A percentile compares a stretch with the other conserved stretches of the same genome.
phyloP scores from a whole-genome alignment of 208 protist species.

The Wallacemonas collosoma region DNA sequence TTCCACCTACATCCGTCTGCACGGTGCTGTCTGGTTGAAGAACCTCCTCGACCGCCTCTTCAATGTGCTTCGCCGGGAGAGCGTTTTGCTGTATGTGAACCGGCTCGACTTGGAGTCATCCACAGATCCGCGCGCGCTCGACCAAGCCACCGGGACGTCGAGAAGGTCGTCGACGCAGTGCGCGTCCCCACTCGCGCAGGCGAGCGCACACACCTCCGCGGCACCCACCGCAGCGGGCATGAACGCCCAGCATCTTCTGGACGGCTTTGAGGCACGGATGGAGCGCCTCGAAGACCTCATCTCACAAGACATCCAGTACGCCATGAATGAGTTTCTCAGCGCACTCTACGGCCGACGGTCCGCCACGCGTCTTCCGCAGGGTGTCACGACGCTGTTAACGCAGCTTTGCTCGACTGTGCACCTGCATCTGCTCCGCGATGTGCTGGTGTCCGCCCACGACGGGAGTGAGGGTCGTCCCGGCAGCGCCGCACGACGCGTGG shows the following conservation, averaged over 20 bases:
- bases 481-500: slow-evolving; percentile 24
- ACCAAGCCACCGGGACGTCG: not conserved
- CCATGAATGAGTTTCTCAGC: slow-evolving; percentile 81
- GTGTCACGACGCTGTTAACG: slow-evolving; percentile 76
- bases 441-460: slow-evolving; percentile 19
- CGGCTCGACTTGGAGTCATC: slow-evolving; percentile 60
- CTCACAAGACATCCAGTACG: slow-evolving; percentile 83
- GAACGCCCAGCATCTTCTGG: slow-evolving; percentile 8
- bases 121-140: not conserved
- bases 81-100: slow-evolving; percentile 87
- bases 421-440: slow-evolving; percentile 69
- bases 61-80: slow-evolving; percentile 76
- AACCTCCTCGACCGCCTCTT: slow-evolving; percentile 73
- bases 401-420: slow-evolving; percentile 79
- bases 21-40: slow-evolving; percentile 82
- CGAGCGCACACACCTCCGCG: slow-evolving; percentile 9
- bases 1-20: slow-evolving; percentile 80
- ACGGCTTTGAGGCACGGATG: slow-evolving; percentile 36
- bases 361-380: slow-evolving; percentile 70
- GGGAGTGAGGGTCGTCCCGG: slow-evolving; percentile 17
- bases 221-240: not conserved
- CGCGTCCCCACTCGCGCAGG: not conserved
- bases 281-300: slow-evolving; percentile 76
- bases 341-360: slow-evolving; percentile 70
- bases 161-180: not conserved